Base-by-base conservation (phyloP, 176 grass and related monocot species). In the Alopecurus myosuroides region DNA sequence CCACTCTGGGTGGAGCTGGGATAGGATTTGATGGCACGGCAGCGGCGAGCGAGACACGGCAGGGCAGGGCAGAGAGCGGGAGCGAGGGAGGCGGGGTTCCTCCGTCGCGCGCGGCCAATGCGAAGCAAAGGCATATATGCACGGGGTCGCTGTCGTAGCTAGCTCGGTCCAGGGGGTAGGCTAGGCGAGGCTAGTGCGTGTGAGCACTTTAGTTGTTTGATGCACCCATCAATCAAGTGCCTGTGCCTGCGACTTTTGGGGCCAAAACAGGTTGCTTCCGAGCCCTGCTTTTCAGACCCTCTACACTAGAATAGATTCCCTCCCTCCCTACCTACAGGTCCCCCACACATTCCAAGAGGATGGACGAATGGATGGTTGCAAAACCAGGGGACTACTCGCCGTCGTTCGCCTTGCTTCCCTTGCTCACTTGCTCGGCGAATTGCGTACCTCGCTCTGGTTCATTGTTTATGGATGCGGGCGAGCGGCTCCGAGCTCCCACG, bases 261-360 rank as follows among this genome's bases (percentile, higher is more conserved):
- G 52, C 53, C 78, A 82, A 82, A 85, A 62, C 7, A 12, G 30
- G 40, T 85, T 77, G 78, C 78, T 81, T 89, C 83, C 68, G 61
- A n/a, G 49, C 48, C 70, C 17, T 63, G 63, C 79, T 63, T 78
- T 86, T 82, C 79, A 73, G 34, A 49, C 41, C 14, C 20, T 22
- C 67, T 2, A 11, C 19, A n/a, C 22, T 70, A 31, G 76, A 80
- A 89, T 78, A 86, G 88, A 86, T 90, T 90, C 83, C 28, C 66
- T 37, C 41, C 23, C 13, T 6, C 1, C 57, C 9, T 45, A 10
- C 0, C 45, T 46, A 46, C 58, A 19, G 64, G 51, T 50, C 45
- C 40, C 45, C 14, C 79, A 62, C 26, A 14, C 58, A 8, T 36
- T 80, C 66, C 20, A 26, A 80, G 81, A 65, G 63, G 51, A 51